Evolutionary conservation across 495 filamentous ascomycete genomes (phyloP).

Genomic region (Penicillium simplicissimum): DNA sequence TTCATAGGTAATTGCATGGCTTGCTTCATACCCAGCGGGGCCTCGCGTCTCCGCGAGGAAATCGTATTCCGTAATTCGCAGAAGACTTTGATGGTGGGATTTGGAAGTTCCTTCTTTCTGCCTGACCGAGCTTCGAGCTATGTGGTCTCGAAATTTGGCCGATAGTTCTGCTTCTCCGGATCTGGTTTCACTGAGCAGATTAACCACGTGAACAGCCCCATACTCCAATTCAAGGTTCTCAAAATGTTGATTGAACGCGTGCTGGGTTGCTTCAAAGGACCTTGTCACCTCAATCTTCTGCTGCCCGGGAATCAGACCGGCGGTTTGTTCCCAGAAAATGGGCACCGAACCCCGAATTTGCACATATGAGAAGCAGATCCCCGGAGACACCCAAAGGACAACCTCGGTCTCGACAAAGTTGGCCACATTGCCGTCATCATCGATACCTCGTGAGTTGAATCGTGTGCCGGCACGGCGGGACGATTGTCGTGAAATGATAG

Average conservation of each 20-base stretch:
- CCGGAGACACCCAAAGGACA: slow-evolving; percentile 68
- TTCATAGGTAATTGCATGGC: slow-evolving; percentile 70
- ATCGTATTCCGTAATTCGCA: slow-evolving; percentile 83
- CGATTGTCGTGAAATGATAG: slow-evolving; percentile 87
- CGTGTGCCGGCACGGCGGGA: slow-evolving; percentile 90
- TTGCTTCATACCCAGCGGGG: slow-evolving; percentile 83
- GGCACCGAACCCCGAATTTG: slow-evolving; percentile 92
- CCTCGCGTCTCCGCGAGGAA: slow-evolving; percentile 94
- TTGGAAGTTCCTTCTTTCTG: slow-evolving; percentile 38
- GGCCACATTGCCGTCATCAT: slow-evolving; percentile 95
- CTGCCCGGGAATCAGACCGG: slow-evolving; percentile 85
- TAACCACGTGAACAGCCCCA: slow-evolving; percentile 86
- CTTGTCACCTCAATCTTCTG: slow-evolving; percentile 93
- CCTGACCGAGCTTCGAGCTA: slow-evolving; percentile 67
- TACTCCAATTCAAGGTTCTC: slow-evolving; percentile 79
- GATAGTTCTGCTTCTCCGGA: slow-evolving; percentile 81
- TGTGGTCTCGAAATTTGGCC: slow-evolving; percentile 71
- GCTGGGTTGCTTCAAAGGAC: slow-evolving; percentile 86
- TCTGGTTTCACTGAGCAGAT: slow-evolving; percentile 86
- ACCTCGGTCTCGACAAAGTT: slow-evolving; percentile 82
- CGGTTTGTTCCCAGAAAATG: slow-evolving; percentile 93
- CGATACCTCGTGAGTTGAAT: slow-evolving; percentile 94
- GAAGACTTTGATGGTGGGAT: slow-evolving; percentile 64
- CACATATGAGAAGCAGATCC: slow-evolving; percentile 86
- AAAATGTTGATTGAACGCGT: slow-evolving; percentile 95